Base-by-base conservation (phyloP, 108 stramenopile species). In the Stephanodiscus triporus region DNA sequence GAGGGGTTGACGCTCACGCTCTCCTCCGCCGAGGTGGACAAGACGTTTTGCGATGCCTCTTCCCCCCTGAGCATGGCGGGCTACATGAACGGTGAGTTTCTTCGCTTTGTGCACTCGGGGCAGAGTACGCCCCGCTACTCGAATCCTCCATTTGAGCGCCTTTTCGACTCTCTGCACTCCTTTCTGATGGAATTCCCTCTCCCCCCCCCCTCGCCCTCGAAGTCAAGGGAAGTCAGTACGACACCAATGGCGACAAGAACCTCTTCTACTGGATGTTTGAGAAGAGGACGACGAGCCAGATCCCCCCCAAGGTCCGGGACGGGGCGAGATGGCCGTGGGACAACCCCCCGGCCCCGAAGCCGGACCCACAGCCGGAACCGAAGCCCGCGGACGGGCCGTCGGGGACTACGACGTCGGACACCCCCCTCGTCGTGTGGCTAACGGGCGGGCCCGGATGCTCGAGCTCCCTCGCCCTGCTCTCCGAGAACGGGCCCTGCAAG, bases 181-280 rank as follows among this genome's bases (percentile, higher is more conserved):
- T n/a, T 14, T 14, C 32, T 5, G 32, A 34, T 34, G 32, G 32
- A 17, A 45, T 45, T 30, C 24, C 1, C 2, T 34, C n/a, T 29
- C 66, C 29, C 38, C 45, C 29, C 23, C 48, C 32, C 26, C 48
- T 17, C 43, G 34, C 62, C 37, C 8, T 19, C n/a, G 20, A 47
- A 80, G 79, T 80, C 45, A 64, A 73, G 63, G 79, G 79, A 38
- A 80, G 79, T 48, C 68, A 80, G 63, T 80, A 49, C 67, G 68
- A 87, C 30, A 76, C 83, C 23, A 70, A 84, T 59, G 60, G 83
- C 61, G 82, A 97, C 76, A 93, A 96, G 78, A 89, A 97, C 63
- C 84, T 97, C 70, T 98, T 97, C 75, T 97, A 85, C 76, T 98
- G 98, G 97, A 87, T 98, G 80, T 97, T 95, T 80, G 97, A 97